Percentiles rank a stretch among this genome's conserved stretches.
These are phyloP conservation scores for Tubosaeta sp. DNA, from an alignment of 768 basidiomycete species.

Conservation along the genomic window DNA sequence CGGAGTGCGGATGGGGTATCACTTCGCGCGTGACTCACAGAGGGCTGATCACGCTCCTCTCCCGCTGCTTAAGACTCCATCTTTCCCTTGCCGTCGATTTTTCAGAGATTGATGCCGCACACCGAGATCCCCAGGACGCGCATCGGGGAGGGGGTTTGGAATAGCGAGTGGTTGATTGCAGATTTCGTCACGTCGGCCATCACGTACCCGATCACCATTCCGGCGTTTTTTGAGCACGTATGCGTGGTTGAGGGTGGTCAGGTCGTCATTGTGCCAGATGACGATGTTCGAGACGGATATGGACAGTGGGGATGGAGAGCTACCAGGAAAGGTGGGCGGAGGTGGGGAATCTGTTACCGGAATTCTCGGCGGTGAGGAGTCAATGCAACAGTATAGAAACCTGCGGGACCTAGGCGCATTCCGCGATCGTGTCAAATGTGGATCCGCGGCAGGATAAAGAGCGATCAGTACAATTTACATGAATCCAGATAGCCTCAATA, in stretches of 20 bases:
- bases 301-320: constrained; percentile 7
- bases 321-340: constrained; percentile 20
- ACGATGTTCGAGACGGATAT: background rate
- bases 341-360: constrained; percentile 22
- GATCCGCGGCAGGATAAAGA: too few species aligned
- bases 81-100: constrained; percentile 23
- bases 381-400: too few species aligned
- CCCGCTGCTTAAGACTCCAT: constrained; percentile 5
- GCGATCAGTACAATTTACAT: background rate
- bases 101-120: constrained; percentile 10
- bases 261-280: constrained; percentile 10
- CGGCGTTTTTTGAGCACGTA: constrained; percentile 26
- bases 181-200: constrained; percentile 23
- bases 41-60: constrained; percentile 21
- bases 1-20: constrained; percentile 16
- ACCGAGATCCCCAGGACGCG: background rate
- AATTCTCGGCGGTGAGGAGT: constrained; percentile 17
- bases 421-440: too few species aligned
- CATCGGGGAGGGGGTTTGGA: constrained; percentile 9
- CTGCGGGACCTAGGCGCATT: too few species aligned
- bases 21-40: constrained; percentile 15
- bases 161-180: constrained; percentile 5
- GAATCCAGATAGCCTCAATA: background rate
- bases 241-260: constrained; percentile 14
- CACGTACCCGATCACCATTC: constrained; percentile 12